phyloP scores from a whole-genome alignment of 805 yeast species.

The Clavispora carvajalis region DNA sequence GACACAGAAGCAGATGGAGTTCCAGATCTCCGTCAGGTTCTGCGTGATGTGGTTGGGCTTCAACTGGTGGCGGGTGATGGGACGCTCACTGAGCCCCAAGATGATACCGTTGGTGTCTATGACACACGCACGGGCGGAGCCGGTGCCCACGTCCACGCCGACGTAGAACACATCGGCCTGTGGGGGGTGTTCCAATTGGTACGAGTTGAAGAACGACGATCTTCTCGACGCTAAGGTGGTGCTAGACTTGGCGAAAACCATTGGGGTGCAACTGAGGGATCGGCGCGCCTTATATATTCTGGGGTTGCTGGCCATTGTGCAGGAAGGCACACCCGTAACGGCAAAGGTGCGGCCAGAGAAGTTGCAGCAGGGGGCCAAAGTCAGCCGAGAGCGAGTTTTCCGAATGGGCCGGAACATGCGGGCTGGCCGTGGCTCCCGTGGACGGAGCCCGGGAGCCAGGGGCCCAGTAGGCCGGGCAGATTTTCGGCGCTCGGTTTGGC shows the following conservation, averaged over 20 bases:
- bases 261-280: slow-evolving; percentile 3
- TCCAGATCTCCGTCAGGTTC: slow-evolving; percentile 89
- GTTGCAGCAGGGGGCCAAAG: too few relatives aligned
- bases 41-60: slow-evolving; percentile 76
- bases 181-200: slow-evolving; percentile 31
- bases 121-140: slow-evolving; percentile 92
- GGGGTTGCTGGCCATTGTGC: slow-evolving; percentile 1
- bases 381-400: too few relatives aligned
- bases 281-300: neutral
- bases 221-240: slow-evolving; percentile 36
- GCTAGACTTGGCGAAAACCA: slow-evolving; percentile 29
- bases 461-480: too few relatives aligned
- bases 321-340: too few relatives aligned
- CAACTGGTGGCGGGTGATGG: slow-evolving; percentile 71
- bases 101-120: slow-evolving; percentile 82
- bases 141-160: slow-evolving; percentile 97
- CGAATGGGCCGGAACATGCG: too few relatives aligned
- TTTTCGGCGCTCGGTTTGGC: too few relatives aligned
- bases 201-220: slow-evolving; percentile 33
- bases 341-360: too few relatives aligned
- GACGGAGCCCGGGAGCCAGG: too few relatives aligned
- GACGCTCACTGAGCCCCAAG: slow-evolving; percentile 70
- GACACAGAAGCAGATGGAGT: slow-evolving; percentile 77
- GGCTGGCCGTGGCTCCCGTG: too few relatives aligned
- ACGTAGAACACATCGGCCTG: slow-evolving; percentile 52